These are phyloP conservation scores for Lipomyces oligophaga DNA, from an alignment of 805 yeast genomes.

Conservation along the genomic window DNA sequence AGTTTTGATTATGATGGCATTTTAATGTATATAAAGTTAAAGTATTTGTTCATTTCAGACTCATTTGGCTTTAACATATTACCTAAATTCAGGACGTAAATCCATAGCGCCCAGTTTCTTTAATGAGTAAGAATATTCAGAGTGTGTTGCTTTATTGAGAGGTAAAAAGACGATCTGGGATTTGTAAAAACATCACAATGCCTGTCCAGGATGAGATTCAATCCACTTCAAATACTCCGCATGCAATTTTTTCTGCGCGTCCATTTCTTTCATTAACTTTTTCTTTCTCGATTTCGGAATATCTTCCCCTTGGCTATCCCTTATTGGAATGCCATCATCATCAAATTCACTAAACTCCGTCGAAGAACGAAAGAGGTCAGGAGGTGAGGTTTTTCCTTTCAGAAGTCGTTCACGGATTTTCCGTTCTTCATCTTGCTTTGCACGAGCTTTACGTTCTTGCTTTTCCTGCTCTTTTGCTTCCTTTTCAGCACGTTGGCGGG, in stretches of 20 bases:
- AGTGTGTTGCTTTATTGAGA: neutral
- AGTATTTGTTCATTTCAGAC: neutral
- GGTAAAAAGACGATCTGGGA: no score
- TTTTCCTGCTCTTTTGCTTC: constrained; percentile 52
- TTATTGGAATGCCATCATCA: constrained; percentile 75
- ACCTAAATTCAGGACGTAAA: neutral
- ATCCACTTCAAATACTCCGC: constrained; percentile 49
- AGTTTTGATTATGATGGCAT: no score
- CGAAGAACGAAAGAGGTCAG: constrained; percentile 62
- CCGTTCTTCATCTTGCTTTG: constrained; percentile 43
- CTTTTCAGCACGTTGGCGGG: constrained; percentile 55
- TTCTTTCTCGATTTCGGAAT: constrained; percentile 80
- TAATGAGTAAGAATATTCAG: neutral
- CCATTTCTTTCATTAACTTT: constrained; percentile 74
- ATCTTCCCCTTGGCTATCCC: constrained; percentile 72
- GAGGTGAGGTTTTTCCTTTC: constrained; percentile 67
- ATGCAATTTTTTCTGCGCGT: constrained; percentile 76
- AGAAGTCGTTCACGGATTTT: constrained; percentile 60
- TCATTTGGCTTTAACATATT: neutral
- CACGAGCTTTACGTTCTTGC: constrained; percentile 49
- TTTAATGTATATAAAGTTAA: neutral
- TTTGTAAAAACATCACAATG: no score
- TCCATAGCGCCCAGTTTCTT: neutral
- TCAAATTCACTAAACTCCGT: constrained; percentile 73
- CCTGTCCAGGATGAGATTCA: no score